Percentiles rank a stretch among this genome's conserved stretches.
phyloP scores from a whole-genome alignment of 2,329 filamentous ascomycete genomes.

The Stagonosporopsis cucurbitacearum region DNA sequence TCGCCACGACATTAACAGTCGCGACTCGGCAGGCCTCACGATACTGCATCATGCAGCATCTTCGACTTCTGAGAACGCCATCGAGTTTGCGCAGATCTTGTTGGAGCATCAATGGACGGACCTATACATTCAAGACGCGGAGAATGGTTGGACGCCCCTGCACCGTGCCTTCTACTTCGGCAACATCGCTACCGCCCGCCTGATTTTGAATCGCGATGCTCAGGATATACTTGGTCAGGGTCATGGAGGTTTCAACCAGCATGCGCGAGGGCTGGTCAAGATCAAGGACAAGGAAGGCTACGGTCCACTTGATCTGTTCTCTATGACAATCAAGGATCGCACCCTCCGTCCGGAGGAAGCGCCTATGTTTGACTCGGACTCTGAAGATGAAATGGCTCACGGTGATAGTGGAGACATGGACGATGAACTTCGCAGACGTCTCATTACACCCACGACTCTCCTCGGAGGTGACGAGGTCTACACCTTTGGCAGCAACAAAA shows the following conservation, averaged over 20 bases:
- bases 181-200: conserved; percentile 83
- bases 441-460: conserved; percentile 41
- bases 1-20: conserved; percentile 79
- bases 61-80: conserved; percentile 71
- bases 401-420: conserved; percentile 53
- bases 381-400: conserved; percentile 57
- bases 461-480: conserved; percentile 83
- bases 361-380: conserved; percentile 55
- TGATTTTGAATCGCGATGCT: conserved; percentile 80
- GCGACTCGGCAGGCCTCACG: conserved; percentile 81
- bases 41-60: conserved; percentile 84
- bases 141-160: conserved; percentile 95
- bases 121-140: conserved; percentile 82
- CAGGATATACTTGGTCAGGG: conserved; percentile 69
- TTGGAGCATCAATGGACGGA: conserved; percentile 84
- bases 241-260: conserved; percentile 63
- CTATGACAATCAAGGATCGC: conserved; percentile 82
- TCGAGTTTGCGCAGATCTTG: conserved; percentile 77
- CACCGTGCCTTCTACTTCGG: conserved; percentile 90
- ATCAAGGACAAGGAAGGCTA: conserved; percentile 95
- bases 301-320: conserved; percentile 92
- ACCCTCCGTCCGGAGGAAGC: conserved; percentile 58
- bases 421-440: conserved; percentile 34
- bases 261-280: conserved; percentile 81
- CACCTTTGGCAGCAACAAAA: conserved; percentile 96